These are phyloP conservation scores for Ustilago crameri DNA, from an alignment of 1,284 basidiomycete species.

Conservation along the genomic window DNA sequence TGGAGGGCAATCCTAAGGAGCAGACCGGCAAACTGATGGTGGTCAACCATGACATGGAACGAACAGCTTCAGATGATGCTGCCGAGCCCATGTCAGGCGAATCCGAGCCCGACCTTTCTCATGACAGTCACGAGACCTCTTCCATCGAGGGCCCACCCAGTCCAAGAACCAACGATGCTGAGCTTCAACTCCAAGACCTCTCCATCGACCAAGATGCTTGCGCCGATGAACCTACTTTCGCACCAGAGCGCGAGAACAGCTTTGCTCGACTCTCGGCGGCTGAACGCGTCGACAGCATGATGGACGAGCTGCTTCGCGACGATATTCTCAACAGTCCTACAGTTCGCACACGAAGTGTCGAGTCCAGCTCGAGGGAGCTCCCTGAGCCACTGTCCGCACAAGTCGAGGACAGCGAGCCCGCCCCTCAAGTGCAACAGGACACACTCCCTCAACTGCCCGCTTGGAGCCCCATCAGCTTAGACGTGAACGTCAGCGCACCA, in stretches of 20 bases:
- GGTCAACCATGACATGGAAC: conserved; percentile 33
- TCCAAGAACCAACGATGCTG: conserved; percentile 14
- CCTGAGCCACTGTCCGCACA: conserved; percentile 14
- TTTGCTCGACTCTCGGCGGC: conserved; percentile 49
- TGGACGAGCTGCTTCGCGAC: conserved; percentile 61
- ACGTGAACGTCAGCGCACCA: conserved; percentile 17
- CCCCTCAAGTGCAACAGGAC: conserved; percentile 6
- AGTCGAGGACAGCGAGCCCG: conserved; percentile 1
- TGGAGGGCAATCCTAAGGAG: conserved; percentile 1
- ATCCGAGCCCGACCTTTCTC: conserved; percentile 38
- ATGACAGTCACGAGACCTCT: conserved; percentile 50
- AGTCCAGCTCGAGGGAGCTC: conserved; percentile 1
- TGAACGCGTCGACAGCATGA: conserved; percentile 62
- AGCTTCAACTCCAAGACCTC: conserved; percentile 22
- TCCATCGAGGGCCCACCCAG: conserved; percentile 53
- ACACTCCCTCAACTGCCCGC: conserved; percentile 57
- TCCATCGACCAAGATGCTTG: conserved; percentile 29
- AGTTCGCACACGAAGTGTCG: conserved; percentile 14
- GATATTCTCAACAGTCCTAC: conserved; percentile 54
- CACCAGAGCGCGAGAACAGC: conserved; percentile 38
- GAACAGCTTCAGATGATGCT: conserved; percentile 9
- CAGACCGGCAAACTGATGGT: conserved; percentile 30
- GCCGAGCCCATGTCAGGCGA: conserved; percentile 25
- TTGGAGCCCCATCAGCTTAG: conserved; percentile 60
- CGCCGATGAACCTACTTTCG: conserved; percentile 16